These are phyloP conservation scores for Aspergillus brunneoviolaceus DNA, from an alignment of 2,329 filamentous ascomycete genomes.

Conservation along the genomic window DNA sequence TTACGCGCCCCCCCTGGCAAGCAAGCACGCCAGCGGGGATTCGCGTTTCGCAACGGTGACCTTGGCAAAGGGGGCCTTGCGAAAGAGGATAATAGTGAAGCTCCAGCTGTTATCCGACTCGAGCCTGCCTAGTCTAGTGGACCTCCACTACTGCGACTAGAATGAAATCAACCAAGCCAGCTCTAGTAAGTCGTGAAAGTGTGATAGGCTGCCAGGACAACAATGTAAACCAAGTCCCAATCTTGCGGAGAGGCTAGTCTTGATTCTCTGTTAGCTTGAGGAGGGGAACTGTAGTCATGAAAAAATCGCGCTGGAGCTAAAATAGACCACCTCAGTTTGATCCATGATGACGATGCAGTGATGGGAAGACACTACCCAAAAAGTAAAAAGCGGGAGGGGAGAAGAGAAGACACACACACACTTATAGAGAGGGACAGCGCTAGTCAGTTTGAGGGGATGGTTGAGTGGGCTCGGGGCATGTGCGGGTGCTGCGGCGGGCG, in stretches of 20 bases:
- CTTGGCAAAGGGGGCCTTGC: neutral
- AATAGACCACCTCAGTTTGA: neutral
- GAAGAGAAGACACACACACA: neutral
- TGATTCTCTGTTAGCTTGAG: neutral
- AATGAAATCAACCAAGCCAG: neutral
- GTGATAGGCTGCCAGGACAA: neutral
- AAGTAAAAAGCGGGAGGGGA: no score
- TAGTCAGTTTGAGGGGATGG: neutral
- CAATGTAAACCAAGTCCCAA: neutral
- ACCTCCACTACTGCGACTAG: neutral
- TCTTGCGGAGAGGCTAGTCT: neutral
- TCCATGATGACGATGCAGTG: neutral
- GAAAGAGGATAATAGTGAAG: neutral
- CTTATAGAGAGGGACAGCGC: neutral
- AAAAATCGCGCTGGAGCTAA: neutral
- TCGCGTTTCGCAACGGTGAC: neutral
- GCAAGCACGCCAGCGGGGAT: neutral
- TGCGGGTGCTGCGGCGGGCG: neutral
- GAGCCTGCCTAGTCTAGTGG: no score
- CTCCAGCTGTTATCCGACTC: neutral
- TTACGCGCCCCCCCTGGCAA: neutral
- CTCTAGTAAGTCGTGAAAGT: neutral
- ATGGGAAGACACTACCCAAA: no score
- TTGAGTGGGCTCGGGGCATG: neutral
- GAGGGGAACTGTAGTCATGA: no score